phyloP scores from a whole-genome alignment of 31 red algal genomes.

The Porphyra umbilicalis region DNA sequence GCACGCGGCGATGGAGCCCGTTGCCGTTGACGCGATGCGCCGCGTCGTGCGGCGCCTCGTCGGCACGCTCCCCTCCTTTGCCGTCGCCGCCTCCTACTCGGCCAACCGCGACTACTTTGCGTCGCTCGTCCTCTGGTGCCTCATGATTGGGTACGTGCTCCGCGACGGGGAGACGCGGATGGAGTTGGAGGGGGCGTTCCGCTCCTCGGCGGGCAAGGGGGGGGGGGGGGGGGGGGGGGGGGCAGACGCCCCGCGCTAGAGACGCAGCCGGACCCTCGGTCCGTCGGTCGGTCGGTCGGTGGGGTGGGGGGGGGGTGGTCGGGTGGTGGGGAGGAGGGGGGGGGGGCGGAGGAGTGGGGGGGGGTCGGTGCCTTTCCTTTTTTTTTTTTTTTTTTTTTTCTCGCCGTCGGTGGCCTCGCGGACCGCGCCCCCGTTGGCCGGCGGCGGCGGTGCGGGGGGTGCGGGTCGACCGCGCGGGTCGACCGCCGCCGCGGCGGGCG shows the following conservation, averaged over 20 bases:
- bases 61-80: constrained; percentile 20
- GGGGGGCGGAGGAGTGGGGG: not conserved
- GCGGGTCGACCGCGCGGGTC: too few relatives aligned
- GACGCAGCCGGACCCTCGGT: too few relatives aligned
- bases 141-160: constrained; percentile 49
- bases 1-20: constrained; percentile 31
- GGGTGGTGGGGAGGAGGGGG: not conserved
- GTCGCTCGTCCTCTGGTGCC: constrained; percentile 51
- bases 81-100: constrained; percentile 44
- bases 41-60: constrained; percentile 30
- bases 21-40: constrained; percentile 22
- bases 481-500: too few relatives aligned
- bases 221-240: not conserved
- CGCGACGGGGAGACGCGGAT: constrained; percentile 59
- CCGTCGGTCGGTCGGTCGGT: too few relatives aligned
- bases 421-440: too few relatives aligned
- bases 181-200: constrained; percentile 53
- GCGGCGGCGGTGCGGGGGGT: too few relatives aligned
- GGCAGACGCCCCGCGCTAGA: too few relatives aligned
- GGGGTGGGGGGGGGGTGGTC: too few relatives aligned
- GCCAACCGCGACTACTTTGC: constrained; percentile 48
- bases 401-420: too few relatives aligned
- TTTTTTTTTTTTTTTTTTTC: too few relatives aligned
- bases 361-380: not conserved
- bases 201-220: constrained; percentile 2